A percentile compares a stretch with the other conserved stretches of the same genome.
Evolutionary conservation across 352 stramenopile species (phyloP).

Genomic region (Halophytophthora polymorphica): DNA sequence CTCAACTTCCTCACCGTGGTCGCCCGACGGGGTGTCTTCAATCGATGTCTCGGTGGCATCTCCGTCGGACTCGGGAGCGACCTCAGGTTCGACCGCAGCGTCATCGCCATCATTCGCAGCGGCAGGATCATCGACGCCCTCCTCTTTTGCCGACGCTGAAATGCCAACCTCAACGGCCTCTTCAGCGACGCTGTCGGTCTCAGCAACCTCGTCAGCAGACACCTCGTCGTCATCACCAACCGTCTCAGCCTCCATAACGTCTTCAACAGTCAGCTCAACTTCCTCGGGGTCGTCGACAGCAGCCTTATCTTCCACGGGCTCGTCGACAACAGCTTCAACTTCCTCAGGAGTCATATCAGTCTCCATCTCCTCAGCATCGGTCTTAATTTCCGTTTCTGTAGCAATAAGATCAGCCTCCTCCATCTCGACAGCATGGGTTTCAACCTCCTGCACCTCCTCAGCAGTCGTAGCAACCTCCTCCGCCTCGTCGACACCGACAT

Average conservation of each 20-base stretch:
- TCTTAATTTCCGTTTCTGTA: no score
- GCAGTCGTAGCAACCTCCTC: no score
- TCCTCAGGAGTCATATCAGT: no score
- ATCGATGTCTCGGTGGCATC: neutral
- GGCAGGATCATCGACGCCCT: conserved; percentile 2
- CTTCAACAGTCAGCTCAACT: neutral
- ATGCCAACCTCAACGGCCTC: conserved; percentile 1
- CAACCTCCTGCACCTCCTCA: no score
- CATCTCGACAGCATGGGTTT: no score
- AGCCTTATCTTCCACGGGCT: neutral
- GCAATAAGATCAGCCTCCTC: no score
- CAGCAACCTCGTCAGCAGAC: conserved; percentile 5
- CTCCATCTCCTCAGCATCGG: no score
- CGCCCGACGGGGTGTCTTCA: neutral
- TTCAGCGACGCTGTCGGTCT: neutral
- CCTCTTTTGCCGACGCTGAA: conserved; percentile 1
- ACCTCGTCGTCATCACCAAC: neutral
- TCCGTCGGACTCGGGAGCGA: neutral
- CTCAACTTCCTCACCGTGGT: neutral
- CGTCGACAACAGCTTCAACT: neutral
- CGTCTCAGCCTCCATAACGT: neutral
- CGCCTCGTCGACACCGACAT: neutral
- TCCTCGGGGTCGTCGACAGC: no score
- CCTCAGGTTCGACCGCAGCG: neutral
- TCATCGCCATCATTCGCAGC: no score